Percentiles rank a stretch among this genome's conserved stretches.
Conservation (phyloP, 768 basidiomycete genomes). For the Leucogyrophana mollusca region DNA sequence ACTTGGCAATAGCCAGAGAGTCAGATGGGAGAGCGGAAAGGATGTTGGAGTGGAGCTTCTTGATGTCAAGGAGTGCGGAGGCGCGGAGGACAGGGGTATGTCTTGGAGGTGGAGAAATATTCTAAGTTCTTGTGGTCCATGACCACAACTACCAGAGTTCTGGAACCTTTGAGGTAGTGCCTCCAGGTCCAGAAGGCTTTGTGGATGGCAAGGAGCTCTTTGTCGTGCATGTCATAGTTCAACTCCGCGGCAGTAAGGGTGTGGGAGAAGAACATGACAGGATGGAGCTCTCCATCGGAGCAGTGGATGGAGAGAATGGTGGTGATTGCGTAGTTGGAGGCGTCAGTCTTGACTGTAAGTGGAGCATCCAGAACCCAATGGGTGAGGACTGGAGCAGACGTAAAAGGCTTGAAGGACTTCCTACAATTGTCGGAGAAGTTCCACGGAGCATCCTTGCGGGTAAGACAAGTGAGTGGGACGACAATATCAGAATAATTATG, state of each 20-base stretch:
- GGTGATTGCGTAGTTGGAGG: slow-evolving; percentile 31
- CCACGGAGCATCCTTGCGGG: slow-evolving; percentile 23
- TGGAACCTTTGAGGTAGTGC: slow-evolving; percentile 6
- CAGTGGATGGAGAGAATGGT: slow-evolving; percentile 23
- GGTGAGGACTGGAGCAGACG: slow-evolving; percentile 25
- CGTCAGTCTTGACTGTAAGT: slow-evolving; percentile 26
- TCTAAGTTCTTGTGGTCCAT: slow-evolving; percentile 24
- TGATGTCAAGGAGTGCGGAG: slow-evolving; percentile 13
- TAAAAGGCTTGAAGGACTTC: slow-evolving; percentile 23
- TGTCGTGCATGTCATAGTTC: slow-evolving; percentile 46
- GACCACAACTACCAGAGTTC: slow-evolving; percentile 11
- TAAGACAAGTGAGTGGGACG: slow-evolving; percentile 27
- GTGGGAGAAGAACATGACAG: slow-evolving; percentile 38
- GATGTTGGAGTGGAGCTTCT: slow-evolving; percentile 16
- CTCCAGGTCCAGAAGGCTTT: slow-evolving; percentile 17
- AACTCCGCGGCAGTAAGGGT: slow-evolving; percentile 30
- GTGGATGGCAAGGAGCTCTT: slow-evolving; percentile 48
- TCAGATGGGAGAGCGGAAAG: no score
- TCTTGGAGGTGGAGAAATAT: slow-evolving; percentile 21
- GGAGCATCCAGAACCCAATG: slow-evolving; percentile 7
- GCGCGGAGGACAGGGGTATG: slow-evolving; percentile 15
- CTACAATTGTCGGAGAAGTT: slow-evolving; percentile 22
- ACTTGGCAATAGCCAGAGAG: no score
- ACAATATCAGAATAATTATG: slow-evolving; percentile 28
- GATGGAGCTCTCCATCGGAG: slow-evolving; percentile 25